Percentiles rank a stretch among this genome's conserved stretches.
Conservation (phyloP, 148 eudicot genomes). For the Beta vulgaris region DNA sequence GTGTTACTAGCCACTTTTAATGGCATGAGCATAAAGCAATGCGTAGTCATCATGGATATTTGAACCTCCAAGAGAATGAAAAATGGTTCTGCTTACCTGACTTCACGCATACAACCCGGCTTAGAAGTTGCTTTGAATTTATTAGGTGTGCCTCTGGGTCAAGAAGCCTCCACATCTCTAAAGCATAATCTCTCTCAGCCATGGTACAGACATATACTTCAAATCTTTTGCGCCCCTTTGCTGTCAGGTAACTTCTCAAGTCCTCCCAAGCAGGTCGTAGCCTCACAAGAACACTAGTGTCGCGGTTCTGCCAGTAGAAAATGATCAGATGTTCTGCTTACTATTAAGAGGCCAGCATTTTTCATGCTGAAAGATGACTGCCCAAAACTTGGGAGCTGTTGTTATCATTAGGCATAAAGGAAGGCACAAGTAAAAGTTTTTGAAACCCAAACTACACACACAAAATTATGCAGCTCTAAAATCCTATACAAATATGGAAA, state of each 20-base stretch:
- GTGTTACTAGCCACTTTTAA: not conserved
- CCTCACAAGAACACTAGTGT: slow-evolving; percentile 95
- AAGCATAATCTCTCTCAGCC: slow-evolving; percentile 98
- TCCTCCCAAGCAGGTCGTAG: slow-evolving; percentile 99
- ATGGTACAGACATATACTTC: slow-evolving; percentile 97
- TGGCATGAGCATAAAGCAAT: not conserved
- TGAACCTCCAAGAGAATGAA: not conserved
- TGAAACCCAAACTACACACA: not conserved
- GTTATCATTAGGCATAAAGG: not conserved
- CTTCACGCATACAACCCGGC: slow-evolving; percentile 82
- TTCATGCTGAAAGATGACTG: not conserved
- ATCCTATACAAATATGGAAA: too few relatives aligned
- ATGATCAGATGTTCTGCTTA: not conserved
- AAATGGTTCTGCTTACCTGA: slow-evolving; percentile 48
- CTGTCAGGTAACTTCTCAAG: slow-evolving; percentile 72
- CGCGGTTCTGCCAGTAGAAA: slow-evolving; percentile 66
- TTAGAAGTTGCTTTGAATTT: slow-evolving; percentile 55
- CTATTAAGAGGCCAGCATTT: not conserved
- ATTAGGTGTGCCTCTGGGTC: slow-evolving; percentile 84
- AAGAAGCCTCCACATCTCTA: slow-evolving; percentile 98
- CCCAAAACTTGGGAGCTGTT: not conserved
- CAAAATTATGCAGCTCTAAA: not conserved
- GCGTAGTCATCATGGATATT: not conserved
- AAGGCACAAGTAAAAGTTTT: not conserved
- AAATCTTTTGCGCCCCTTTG: slow-evolving; percentile 91